A percentile compares a stretch with the other conserved stretches of the same genome.
These are phyloP conservation scores for Phialophora macrospora DNA, from an alignment of 2,329 filamentous ascomycete genomes.

Conservation along the genomic window DNA sequence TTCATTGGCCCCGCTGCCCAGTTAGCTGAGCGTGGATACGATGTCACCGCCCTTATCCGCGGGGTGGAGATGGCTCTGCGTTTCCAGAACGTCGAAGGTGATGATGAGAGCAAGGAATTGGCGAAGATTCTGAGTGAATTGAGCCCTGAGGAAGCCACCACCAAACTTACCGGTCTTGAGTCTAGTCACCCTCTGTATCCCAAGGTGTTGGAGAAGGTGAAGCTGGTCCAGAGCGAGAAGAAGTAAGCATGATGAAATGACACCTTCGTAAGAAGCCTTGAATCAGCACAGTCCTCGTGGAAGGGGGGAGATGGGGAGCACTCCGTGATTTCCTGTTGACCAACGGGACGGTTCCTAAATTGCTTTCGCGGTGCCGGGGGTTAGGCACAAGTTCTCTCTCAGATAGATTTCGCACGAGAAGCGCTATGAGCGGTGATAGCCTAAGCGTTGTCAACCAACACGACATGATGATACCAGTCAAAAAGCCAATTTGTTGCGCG, in stretches of 20 bases:
- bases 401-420: constrained; percentile 4
- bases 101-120: constrained; percentile 86
- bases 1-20: constrained; percentile 92
- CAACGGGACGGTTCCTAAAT: not conserved
- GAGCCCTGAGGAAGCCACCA: constrained; percentile 73
- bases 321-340: not conserved
- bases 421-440: not conserved
- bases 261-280: not conserved
- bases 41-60: constrained; percentile 74
- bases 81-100: constrained; percentile 92
- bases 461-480: not conserved
- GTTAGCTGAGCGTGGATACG: constrained; percentile 79
- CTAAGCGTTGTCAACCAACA: not conserved
- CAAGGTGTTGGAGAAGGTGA: constrained; percentile 75
- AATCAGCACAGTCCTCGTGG: not conserved
- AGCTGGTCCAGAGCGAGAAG: constrained; percentile 71
- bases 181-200: constrained; percentile 76
- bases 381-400: not conserved
- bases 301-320: not conserved
- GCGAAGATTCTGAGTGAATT: constrained; percentile 81
- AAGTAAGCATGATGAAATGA: constrained; percentile 41
- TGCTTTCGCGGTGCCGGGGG: not conserved
- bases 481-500: not conserved
- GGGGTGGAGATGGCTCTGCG: constrained; percentile 90
- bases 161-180: constrained; percentile 81